These are phyloP conservation scores for Cordyceps cicadae DNA, from an alignment of 2,329 filamentous ascomycete species.

Conservation along the genomic window DNA sequence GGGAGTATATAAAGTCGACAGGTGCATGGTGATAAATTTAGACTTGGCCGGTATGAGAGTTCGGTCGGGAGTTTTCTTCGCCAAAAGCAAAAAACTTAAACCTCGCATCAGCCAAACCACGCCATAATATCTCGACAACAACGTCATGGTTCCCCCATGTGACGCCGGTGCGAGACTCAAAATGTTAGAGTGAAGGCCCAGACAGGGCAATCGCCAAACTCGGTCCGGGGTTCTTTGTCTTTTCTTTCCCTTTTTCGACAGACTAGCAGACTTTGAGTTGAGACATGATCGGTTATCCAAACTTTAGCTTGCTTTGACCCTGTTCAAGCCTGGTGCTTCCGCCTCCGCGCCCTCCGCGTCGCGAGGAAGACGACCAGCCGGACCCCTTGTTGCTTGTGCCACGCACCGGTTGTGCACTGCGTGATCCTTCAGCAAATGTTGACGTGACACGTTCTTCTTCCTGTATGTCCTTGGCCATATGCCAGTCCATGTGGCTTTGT, in stretches of 20 bases:
- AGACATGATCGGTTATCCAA: constrained; percentile 36
- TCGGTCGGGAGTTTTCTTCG: neutral
- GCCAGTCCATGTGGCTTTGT: constrained; percentile 84
- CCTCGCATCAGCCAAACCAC: neutral
- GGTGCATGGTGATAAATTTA: neutral
- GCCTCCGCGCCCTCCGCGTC: constrained; percentile 3
- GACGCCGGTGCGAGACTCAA: neutral
- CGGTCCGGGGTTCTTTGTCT: neutral
- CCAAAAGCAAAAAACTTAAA: no score
- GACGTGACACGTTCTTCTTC: constrained; percentile 47
- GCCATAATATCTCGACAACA: neutral
- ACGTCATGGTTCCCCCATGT: neutral
- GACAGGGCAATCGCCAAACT: neutral
- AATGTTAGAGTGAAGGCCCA: neutral
- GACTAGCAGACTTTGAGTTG: neutral
- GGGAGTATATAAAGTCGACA: constrained; percentile 4
- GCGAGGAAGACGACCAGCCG: neutral
- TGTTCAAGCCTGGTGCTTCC: constrained; percentile 39
- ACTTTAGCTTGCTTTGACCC: constrained; percentile 53
- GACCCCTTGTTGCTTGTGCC: constrained; percentile 24
- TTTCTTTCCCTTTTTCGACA: neutral
- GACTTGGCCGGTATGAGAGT: neutral
- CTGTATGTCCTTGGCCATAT: constrained; percentile 82
- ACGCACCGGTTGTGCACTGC: constrained; percentile 16
- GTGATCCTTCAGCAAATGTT: constrained; percentile 32